Evolutionary conservation across 306 rosid genomes (phyloP), one percentile per base, ranked within the genome.

Genomic region (Castanopsis chinensis): DNA sequence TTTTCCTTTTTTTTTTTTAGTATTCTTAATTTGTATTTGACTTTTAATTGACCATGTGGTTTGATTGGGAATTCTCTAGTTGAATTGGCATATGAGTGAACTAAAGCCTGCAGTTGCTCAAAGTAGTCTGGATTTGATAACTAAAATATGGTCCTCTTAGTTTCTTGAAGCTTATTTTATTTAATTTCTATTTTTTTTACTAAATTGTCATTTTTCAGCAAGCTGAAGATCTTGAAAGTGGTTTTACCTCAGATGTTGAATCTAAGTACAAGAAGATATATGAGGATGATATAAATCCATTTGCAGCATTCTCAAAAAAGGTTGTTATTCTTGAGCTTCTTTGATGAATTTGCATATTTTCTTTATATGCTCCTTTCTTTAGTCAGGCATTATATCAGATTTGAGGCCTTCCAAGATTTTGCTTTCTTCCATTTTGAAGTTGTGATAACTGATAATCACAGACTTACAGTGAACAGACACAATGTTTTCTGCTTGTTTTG

Each of bases 301-400:
- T 95, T 88, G 99, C 99, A 52, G 99, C 99, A 76, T 95, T 95
- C 95, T 93, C 99, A 0, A 95, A 87, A 87, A 95, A 93, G 97
- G 99, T 95, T 72, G 61, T 20, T 61, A 33, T 58, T 72, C 60
- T 51, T 67, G 25, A 74, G 69, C 18, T 85, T 64, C 33, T 76
- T 70, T 69, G 61, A 51, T 23, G 75, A 76, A 55, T 23, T 70
- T 32, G 32, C 37, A n/a, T 14, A 57, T 65, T 64, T 77, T 27
- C 27, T 6, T 78, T 27, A 20, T 70, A 33, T 79, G 55, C 30
- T 32, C 55, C n/a, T 28, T 67, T 67, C 14, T 67, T 35, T 33
- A 35, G 4, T 67, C 19, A 25, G 35, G 72, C 6, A 67, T 65
- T 8, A 65, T 10, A 18, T 35, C 21, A 64, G 18, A 64, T 63